phyloP scores from a whole-genome alignment of 441 rosid species.

The Flueggea neowawraea region DNA sequence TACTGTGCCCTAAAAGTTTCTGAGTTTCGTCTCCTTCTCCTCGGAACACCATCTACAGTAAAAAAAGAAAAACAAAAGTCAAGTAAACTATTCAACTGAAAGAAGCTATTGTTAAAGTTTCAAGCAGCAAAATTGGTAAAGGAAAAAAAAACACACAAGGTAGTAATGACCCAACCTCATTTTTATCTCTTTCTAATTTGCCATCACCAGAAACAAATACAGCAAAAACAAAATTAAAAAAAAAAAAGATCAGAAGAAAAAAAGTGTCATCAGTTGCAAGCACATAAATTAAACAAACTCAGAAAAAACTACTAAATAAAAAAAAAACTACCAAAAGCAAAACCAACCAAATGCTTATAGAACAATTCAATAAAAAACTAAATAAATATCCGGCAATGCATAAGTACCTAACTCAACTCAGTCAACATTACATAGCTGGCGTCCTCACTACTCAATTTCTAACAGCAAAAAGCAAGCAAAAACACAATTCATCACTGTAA shows the following conservation, averaged over 20 bases:
- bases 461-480: neutral
- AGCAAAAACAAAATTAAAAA: too few relatives aligned
- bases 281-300: neutral
- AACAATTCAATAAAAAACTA: too few relatives aligned
- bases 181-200: too few relatives aligned
- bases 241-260: too few relatives aligned
- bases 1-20: constrained; percentile 61
- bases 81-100: constrained; percentile 6
- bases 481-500: neutral
- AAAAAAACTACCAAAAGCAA: neutral
- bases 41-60: constrained; percentile 44
- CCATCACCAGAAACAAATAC: too few relatives aligned
- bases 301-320: neutral
- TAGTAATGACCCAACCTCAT: too few relatives aligned
- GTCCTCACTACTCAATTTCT: neutral
- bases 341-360: too few relatives aligned
- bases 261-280: neutral
- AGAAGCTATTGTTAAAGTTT: neutral
- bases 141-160: too few relatives aligned
- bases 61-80: constrained; percentile 3
- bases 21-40: constrained; percentile 44
- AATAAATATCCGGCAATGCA: neutral
- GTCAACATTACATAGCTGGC: neutral
- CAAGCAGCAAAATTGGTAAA: too few relatives aligned
- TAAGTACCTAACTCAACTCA: neutral